These are phyloP conservation scores for Diutina sp. DNA, from an alignment of 1,139 yeast genomes.

Conservation along the genomic window DNA sequence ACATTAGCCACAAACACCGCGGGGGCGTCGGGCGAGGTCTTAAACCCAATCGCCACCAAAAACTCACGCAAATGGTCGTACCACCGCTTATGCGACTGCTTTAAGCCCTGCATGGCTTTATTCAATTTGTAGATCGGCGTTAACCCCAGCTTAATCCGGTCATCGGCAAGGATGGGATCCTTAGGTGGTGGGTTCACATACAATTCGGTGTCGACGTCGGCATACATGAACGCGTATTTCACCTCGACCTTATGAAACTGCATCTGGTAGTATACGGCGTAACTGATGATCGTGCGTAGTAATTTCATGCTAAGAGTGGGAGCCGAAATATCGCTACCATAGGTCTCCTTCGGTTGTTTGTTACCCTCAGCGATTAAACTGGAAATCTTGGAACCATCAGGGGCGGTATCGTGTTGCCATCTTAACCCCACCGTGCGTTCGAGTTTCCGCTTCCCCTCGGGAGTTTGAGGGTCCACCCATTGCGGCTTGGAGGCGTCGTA, in stretches of 20 bases:
- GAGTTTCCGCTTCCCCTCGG: background rate
- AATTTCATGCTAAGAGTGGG: background rate
- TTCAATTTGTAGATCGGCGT: background rate
- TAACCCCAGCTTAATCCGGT: background rate
- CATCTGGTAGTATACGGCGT: background rate
- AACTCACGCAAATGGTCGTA: background rate
- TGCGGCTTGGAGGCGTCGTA: background rate
- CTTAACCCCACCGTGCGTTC: background rate
- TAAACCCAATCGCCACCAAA: background rate
- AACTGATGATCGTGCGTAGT: background rate
- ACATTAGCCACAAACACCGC: background rate
- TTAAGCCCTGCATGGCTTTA: background rate
- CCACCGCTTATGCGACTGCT: background rate
- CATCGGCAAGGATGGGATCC: background rate
- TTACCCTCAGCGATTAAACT: background rate
- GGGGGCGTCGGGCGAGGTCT: background rate
- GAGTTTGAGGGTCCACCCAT: background rate
- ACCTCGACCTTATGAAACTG: background rate
- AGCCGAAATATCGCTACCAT: background rate
- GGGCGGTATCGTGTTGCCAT: background rate
- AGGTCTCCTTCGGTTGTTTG: background rate
- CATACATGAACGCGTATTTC: background rate
- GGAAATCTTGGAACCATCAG: background rate
- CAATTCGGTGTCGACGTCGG: background rate
- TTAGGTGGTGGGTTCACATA: background rate